Conservation (phyloP, 352 stramenopile species). For the Thraustochytrium sp. region DNA sequence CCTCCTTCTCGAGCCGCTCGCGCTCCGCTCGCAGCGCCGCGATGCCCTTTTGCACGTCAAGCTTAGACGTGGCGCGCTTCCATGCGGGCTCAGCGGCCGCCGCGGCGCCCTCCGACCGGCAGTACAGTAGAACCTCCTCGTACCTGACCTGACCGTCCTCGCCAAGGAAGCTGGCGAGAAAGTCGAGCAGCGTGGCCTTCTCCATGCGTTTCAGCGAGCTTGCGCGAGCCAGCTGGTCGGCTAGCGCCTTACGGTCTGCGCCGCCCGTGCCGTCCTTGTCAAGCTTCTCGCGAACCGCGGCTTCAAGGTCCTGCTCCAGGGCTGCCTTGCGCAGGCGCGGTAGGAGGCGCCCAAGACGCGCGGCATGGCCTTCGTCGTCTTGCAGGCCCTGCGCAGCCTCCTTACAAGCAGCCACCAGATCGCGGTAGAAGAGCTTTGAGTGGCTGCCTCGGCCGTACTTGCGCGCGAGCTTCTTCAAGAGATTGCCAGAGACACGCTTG, state of each 20-base stretch:
- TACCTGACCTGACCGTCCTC: constrained; percentile 16
- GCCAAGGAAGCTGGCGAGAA: constrained; percentile 17
- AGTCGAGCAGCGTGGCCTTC: background rate
- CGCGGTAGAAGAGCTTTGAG: constrained; percentile 8
- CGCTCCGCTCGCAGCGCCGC: background rate
- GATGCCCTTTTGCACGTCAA: constrained; percentile 33
- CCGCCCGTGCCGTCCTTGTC: background rate
- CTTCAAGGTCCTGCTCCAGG: background rate
- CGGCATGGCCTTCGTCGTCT: background rate
- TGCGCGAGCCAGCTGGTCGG: background rate
- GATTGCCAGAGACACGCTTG: background rate
- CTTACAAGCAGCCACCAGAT: constrained; percentile 20
- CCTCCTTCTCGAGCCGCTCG: constrained; percentile 1
- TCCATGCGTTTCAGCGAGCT: background rate
- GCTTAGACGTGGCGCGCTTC: constrained; percentile 9
- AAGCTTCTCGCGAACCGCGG: background rate
- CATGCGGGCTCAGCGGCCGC: background rate
- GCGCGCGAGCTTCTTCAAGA: background rate
- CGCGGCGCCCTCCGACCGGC: background rate
- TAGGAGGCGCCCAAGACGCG: background rate
- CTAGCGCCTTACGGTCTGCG: background rate
- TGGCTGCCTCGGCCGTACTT: constrained; percentile 11
- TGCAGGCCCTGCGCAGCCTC: background rate
- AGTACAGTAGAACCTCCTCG: background rate
- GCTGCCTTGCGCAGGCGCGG: background rate